A percentile compares a stretch with the other conserved stretches of the same genome.
Evolutionary conservation across 2,329 filamentous ascomycete genomes (phyloP).

Genomic region (Xylaria sp.): DNA sequence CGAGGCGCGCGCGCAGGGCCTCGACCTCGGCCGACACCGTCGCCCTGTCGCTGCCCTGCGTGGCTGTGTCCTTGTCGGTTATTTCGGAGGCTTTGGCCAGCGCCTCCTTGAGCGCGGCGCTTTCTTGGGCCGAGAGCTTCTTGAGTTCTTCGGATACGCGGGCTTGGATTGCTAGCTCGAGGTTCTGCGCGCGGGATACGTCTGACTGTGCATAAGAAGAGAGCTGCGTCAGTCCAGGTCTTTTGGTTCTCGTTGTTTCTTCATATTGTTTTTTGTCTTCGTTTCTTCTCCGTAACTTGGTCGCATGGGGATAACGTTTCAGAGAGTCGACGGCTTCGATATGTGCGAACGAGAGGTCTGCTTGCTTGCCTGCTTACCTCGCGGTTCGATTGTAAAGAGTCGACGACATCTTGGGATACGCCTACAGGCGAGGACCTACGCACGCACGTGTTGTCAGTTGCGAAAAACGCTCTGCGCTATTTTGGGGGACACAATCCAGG

Average conservation of each 20-base stretch:
- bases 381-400: constrained; percentile 83
- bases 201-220: constrained; percentile 73
- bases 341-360: not conserved
- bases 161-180: constrained; percentile 88
- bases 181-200: constrained; percentile 81
- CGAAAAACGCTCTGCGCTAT: constrained; percentile 1
- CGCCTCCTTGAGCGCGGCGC: constrained; percentile 74
- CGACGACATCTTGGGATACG: constrained; percentile 83
- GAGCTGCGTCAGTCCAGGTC: constrained; percentile 14
- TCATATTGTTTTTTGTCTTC: not conserved
- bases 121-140: constrained; percentile 77
- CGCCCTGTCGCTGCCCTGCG: constrained; percentile 52
- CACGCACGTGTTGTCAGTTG: constrained; percentile 8
- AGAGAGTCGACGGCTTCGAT: not conserved
- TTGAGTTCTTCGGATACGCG: constrained; percentile 88
- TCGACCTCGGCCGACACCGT: constrained; percentile 70
- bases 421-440: constrained; percentile 59
- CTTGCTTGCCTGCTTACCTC: constrained; percentile 70
- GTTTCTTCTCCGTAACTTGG: not conserved
- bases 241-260: not conserved
- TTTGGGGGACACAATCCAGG: not conserved
- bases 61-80: constrained; percentile 42
- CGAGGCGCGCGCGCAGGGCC: constrained; percentile 67
- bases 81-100: constrained; percentile 64
- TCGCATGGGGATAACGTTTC: not conserved